A percentile compares a stretch with the other conserved stretches of the same genome.
Evolutionary conservation across 768 basidiomycete species (phyloP).

Genomic region (Pulveroboletus ravenelii): DNA sequence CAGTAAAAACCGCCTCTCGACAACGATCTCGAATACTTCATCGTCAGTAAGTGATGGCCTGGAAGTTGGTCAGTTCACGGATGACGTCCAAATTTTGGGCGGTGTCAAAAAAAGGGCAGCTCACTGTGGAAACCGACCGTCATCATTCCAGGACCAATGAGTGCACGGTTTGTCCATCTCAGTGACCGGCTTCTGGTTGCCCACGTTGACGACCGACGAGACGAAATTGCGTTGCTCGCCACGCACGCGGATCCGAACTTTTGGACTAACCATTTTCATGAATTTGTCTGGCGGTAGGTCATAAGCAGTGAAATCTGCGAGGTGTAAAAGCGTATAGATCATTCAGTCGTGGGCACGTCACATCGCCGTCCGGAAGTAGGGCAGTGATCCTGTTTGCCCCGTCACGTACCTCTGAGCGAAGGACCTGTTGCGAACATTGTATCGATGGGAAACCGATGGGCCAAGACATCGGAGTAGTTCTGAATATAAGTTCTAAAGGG

Average conservation of each 20-base stretch:
- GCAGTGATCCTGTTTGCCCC: not conserved
- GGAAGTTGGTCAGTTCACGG: too few relatives aligned
- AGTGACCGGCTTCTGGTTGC: not conserved
- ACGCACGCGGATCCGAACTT: constrained; percentile 20
- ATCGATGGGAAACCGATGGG: not conserved
- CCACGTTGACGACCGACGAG: constrained; percentile 11
- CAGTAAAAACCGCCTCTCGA: constrained; percentile 20
- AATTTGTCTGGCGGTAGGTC: constrained; percentile 19
- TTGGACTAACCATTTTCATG: constrained; percentile 17
- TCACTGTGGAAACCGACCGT: constrained; percentile 14
- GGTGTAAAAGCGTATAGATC: not conserved
- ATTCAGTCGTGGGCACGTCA: not conserved
- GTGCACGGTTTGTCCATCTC: not conserved
- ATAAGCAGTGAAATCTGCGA: constrained; percentile 21
- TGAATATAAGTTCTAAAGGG: not conserved
- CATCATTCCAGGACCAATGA: constrained; percentile 15
- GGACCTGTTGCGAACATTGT: constrained; percentile 8
- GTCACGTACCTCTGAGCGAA: constrained; percentile 17
- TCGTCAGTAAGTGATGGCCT: constrained; percentile 19
- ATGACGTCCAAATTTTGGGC: not conserved
- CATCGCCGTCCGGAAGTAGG: not conserved
- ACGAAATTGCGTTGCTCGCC: constrained; percentile 6
- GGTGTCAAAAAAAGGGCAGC: not conserved
- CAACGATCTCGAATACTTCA: constrained; percentile 15
- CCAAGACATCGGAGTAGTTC: not conserved